These are phyloP conservation scores for Spizellomyces sp. DNA, from an alignment of 192 early-diverging fungal genomes.

Conservation along the genomic window DNA sequence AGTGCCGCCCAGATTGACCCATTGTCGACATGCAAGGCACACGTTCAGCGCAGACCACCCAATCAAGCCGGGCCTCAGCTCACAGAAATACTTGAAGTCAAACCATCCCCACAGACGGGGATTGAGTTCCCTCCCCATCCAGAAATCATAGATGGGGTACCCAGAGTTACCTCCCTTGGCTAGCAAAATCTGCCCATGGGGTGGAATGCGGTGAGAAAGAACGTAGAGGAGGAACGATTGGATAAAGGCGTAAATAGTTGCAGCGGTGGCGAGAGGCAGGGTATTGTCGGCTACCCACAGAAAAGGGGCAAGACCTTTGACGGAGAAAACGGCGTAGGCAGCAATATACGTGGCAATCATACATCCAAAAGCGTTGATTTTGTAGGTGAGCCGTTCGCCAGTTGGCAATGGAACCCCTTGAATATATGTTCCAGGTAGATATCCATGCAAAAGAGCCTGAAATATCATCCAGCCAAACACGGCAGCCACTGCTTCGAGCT, in stretches of 20 bases:
- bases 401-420: slow-evolving; percentile 63
- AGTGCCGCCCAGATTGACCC: slow-evolving; percentile 53
- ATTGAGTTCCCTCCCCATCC: slow-evolving; percentile 96
- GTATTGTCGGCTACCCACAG: slow-evolving; percentile 84
- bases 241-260: slow-evolving; percentile 64
- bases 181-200: slow-evolving; percentile 53
- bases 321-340: slow-evolving; percentile 42
- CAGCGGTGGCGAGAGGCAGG: slow-evolving; percentile 70
- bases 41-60: slow-evolving; percentile 85
- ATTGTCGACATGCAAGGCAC: slow-evolving; percentile 77
- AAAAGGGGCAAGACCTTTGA: slow-evolving; percentile 64
- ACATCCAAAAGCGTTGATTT: slow-evolving; percentile 66
- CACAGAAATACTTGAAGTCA: slow-evolving; percentile 93
- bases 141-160: slow-evolving; percentile 89
- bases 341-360: slow-evolving; percentile 47
- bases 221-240: slow-evolving; percentile 67
- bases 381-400: slow-evolving; percentile 75
- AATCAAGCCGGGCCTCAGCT: slow-evolving; percentile 91
- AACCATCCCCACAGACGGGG: slow-evolving; percentile 66
- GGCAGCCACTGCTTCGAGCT: slow-evolving; percentile 15
- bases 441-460: slow-evolving; percentile 65
- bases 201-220: slow-evolving; percentile 62
- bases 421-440: slow-evolving; percentile 66
- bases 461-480: slow-evolving; percentile 66
- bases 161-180: slow-evolving; percentile 91